Base-by-base conservation (phyloP, 441 rosid species). In the Erodium trifolium region DNA sequence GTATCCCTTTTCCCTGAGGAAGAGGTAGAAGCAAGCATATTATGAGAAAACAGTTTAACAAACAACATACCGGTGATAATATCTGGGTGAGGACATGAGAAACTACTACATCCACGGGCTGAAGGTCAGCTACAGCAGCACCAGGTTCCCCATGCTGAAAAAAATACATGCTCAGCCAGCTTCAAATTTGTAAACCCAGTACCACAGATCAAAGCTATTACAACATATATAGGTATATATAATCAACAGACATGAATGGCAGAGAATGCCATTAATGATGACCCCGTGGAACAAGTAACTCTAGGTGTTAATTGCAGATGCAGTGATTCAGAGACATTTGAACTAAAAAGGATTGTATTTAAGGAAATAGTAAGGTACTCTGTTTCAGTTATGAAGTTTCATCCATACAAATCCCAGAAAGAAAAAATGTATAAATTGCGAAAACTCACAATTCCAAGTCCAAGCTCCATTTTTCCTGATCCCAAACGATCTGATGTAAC, bases 61-160 rank as follows among this genome's bases (percentile, higher is more conserved):
- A 8, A 10, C 55, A 60, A 71, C 87, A 76, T 90, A 94, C 99
- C 76, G 73, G 81, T 37, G 90, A 90, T 31, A 94, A 77, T 75
- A 94, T 90, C 80, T 90, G 90, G 71, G 87, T 83, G 75, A 94
- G 97, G 76, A 87, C 85, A 75, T 90, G 96, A 67, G 97, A 90
- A 74, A 94, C 92, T 71, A 94, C 89, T 72, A 87, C 92, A 60
- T 90, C 97, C 68, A 94, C 92, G 66, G 92, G 89, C 84, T 94
- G 97, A 82, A 94, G 76, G 72, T 94, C 97, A 23, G 84, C 97
- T 69, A 94, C 90, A 78, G 94, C 97, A 74, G 96, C 99, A 67
- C 99, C 99, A 70, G 97, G 79, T 82, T 94, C 99, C 73, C 97
- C 97, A 78, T 94, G 99, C 97, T 94, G 80, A 77, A 70, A 80